Evolutionary conservation across 352 stramenopile genomes (phyloP), one percentile per base, ranked within the genome.

Genomic region (Phytophthora pistaciae): DNA sequence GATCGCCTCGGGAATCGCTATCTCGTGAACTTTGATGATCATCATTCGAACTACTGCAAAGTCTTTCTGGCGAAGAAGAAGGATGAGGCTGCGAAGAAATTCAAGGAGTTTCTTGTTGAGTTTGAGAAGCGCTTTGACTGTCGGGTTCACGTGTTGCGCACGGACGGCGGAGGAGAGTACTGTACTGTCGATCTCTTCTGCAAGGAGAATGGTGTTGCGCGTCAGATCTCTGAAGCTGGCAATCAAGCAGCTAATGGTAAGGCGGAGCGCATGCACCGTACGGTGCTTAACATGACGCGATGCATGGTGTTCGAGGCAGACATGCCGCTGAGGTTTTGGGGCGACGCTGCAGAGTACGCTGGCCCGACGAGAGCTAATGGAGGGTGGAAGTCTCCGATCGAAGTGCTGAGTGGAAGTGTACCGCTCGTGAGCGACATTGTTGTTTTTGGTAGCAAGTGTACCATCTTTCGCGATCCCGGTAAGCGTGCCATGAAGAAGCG

Each of bases 1-100:
- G 16, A 59, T 18, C 29, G 14, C 10, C 8, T 20, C 6, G n/a
- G 29, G 1, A 59, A 59, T 14, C 53, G 53, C 5, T 48, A 29
- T 59, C 25, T 59, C 11, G 31, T n/a, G n/a, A n/a, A n/a, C n/a
- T n/a, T n/a, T n/a, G n/a, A n/a, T 29, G 53, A 59, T 8, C 53
- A 46, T n/a, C 21, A 33, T 2, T 23, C 25, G 3, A 58, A 58
- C 29, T 58, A 58, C 44, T 53, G 46, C 20, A 3, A 25, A 2
- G n/a, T 62, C 11, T 62, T 62, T 38, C 20, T 40, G 6, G 56
- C 20, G 11, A 62, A 53, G 36, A 62, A 36, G 25, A 62, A 62
- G 38, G 56, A 62, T 5, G 36, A 23, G 18, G 33, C 38, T 3
- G 56, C 33, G 4, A 23, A 29, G 9, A 52, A 52, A 1, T 62